Conservation (phyloP, 495 filamentous ascomycete species). For the Friedmanniomyces endolithicus region DNA sequence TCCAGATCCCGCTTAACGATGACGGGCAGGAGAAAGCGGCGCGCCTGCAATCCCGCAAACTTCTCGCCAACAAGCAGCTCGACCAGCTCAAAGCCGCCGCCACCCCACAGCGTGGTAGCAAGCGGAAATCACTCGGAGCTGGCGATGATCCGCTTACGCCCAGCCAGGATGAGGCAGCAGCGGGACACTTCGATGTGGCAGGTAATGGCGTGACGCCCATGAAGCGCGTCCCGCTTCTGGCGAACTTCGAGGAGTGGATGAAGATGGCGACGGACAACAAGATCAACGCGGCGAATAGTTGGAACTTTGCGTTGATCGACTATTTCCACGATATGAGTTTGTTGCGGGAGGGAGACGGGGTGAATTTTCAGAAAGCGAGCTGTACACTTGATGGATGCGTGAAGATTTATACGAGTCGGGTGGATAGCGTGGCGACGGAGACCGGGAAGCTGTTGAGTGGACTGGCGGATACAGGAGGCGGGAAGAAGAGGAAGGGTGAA, state of each 20-base stretch:
- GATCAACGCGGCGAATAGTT: conserved; percentile 97
- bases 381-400: conserved; percentile 97
- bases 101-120: conserved; percentile 65
- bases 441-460: conserved; percentile 92
- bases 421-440: conserved; percentile 96
- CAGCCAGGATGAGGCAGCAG: conserved; percentile 50
- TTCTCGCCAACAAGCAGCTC: conserved; percentile 79
- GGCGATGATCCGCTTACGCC: conserved; percentile 53
- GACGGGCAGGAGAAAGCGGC: conserved; percentile 84
- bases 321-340: conserved; percentile 99
- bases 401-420: conserved; percentile 97
- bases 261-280: conserved; percentile 99
- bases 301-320: conserved; percentile 98
- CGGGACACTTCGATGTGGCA: conserved; percentile 38
- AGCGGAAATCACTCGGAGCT: conserved; percentile 49
- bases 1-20: conserved; percentile 79
- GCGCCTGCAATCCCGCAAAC: conserved; percentile 75
- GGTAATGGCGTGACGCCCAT: conserved; percentile 75
- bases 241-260: conserved; percentile 99
- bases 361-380: conserved; percentile 98
- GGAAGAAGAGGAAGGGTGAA: conserved; percentile 44
- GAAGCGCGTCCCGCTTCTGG: conserved; percentile 89
- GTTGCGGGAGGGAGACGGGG: conserved; percentile 86
- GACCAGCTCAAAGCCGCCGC: conserved; percentile 84
- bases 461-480: conserved; percentile 78